phyloP scores from a whole-genome alignment of 176 grass and related monocot species.

The Pharus latifolius region DNA sequence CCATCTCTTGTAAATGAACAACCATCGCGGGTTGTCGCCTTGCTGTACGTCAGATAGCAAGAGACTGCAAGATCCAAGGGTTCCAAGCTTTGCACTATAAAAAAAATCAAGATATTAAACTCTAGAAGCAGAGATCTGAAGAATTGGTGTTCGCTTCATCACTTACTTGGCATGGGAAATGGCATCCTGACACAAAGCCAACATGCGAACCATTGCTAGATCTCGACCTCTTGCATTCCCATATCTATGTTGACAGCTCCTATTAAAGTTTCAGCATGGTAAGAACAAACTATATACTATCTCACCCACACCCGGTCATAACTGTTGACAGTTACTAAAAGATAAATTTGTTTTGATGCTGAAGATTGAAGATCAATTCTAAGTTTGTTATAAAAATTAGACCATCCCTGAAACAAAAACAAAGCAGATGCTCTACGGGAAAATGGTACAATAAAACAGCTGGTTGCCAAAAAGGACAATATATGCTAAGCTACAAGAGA shows the following conservation, averaged over 20 bases:
- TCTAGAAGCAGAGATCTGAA: neutral
- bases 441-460: conserved; percentile 10
- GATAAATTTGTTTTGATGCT: neutral
- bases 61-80: conserved; percentile 48
- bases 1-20: conserved; percentile 98
- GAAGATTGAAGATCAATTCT: neutral
- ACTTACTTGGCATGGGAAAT: conserved; percentile 77
- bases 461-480: neutral
- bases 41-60: conserved; percentile 75
- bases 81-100: conserved; percentile 46
- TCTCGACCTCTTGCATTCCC: conserved; percentile 71
- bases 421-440: neutral
- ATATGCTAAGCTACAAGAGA: neutral
- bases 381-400: neutral
- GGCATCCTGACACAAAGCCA: conserved; percentile 79
- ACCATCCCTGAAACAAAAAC: neutral
- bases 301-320: neutral
- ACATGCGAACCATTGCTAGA: conserved; percentile 53
- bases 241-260: conserved; percentile 75
- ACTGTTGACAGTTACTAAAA: neutral
- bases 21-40: conserved; percentile 51
- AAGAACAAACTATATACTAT: conserved; percentile 2
- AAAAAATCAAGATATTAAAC: conserved; percentile 22
- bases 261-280: conserved; percentile 33
- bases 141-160: neutral